Evolutionary conservation across 768 basidiomycete genomes (phyloP), one percentile per base, ranked within the genome.

Genomic region (Boletellus sp.): DNA sequence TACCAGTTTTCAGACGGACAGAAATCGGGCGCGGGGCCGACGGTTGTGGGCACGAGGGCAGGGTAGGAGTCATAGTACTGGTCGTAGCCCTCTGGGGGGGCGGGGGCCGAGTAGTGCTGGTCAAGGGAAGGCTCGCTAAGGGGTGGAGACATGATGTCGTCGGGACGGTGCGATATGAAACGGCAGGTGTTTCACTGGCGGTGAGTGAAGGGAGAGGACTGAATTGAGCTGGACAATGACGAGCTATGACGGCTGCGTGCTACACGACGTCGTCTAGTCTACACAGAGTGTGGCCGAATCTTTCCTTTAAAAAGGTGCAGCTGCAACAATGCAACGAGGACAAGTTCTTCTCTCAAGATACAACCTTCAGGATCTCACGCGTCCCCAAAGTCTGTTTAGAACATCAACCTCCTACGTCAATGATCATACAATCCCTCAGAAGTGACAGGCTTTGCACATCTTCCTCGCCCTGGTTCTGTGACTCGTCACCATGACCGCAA

Each of bases 1-100:
- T 55, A 61, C 6, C 64, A 51, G 48, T 65, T 69, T 55, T 58
- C 64, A 17, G 64, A 54, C 0, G 63, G 51, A 36, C 64, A 61
- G 52, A 55, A 57, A 53, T 67, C 62, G 8, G 61, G 43, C 32
- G 26, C 37, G 43, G 48, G 48, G 13, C 19, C 50, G 48, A 58
- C 12, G 24, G 24, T 33, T 6, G 54, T 16, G 40, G 64, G 55
- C 39, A 33, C 40, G 51, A 65, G 48, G 33, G 63, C 15, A 1
- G 57, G 16, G 38, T 51, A 57, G 16, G 57, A 0, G 33, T 65
- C 67, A 42, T 56, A 69, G 42, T 52, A 59, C 8, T 59, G 53
- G 12, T 69, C 67, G 32, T 47, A 47, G 17, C 31, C 34, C 1
- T 66, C 57, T 28, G 54, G 12, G 7, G 32, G 22, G 12, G 50